These are phyloP conservation scores for Marchantia polymorpha DNA, from an alignment of 225 moss, liverwort and hornwort genomes.

Conservation along the genomic window DNA sequence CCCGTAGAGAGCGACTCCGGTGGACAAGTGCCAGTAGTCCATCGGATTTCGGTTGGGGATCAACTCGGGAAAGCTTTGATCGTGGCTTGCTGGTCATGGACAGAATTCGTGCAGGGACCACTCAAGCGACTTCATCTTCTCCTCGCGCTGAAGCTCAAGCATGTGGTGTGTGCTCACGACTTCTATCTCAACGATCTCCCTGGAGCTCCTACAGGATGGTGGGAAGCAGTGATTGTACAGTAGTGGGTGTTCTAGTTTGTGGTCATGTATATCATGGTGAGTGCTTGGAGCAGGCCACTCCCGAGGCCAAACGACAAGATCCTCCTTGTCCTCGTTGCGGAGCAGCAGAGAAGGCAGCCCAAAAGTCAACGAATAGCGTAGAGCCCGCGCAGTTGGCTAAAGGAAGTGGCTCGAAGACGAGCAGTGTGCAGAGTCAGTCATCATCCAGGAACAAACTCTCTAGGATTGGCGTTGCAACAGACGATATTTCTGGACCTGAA, in stretches of 20 bases:
- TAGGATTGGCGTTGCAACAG: slow-evolving; percentile 69
- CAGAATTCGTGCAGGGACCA: slow-evolving; percentile 55
- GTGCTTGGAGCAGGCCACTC: slow-evolving; percentile 72
- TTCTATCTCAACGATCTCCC: slow-evolving; percentile 59
- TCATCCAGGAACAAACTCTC: slow-evolving; percentile 69
- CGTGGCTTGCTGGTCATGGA: slow-evolving; percentile 57
- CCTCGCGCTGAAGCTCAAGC: slow-evolving; percentile 61
- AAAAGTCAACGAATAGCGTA: slow-evolving; percentile 28
- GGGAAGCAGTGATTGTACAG: slow-evolving; percentile 69
- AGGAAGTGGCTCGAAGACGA: slow-evolving; percentile 1
- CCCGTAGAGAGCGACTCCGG: slow-evolving; percentile 59
- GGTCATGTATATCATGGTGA: slow-evolving; percentile 82
- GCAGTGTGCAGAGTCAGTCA: slow-evolving; percentile 21
- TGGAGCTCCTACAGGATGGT: slow-evolving; percentile 66
- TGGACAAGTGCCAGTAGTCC: slow-evolving; percentile 60
- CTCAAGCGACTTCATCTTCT: slow-evolving; percentile 43
- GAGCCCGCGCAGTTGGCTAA: slow-evolving; percentile 36
- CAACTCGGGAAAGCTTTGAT: slow-evolving; percentile 47
- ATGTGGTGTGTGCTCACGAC: slow-evolving; percentile 65
- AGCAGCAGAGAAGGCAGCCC: slow-evolving; percentile 40
- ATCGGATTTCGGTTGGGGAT: slow-evolving; percentile 68
- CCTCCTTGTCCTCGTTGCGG: slow-evolving; percentile 75
- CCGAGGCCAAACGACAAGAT: slow-evolving; percentile 63
- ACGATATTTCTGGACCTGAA: slow-evolving; percentile 43
- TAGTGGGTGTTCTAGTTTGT: slow-evolving; percentile 74